Conservation (phyloP, 306 rosid species). For the Pyrus betulifolia region DNA sequence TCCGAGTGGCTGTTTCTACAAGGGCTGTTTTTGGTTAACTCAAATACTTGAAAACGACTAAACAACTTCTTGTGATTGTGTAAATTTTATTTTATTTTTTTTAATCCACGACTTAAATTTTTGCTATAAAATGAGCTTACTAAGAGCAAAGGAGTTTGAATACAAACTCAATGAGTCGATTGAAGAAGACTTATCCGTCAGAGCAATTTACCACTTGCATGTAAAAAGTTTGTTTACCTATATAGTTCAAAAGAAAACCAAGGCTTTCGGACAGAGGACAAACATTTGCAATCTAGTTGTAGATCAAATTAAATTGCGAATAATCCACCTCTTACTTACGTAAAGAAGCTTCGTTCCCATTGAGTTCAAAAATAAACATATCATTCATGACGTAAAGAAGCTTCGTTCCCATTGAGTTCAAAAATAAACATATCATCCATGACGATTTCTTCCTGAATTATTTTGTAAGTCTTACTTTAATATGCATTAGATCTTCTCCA, state of each 20-base stretch:
- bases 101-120: background rate
- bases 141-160: background rate
- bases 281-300: too few species aligned
- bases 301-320: too few species aligned
- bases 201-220: too few species aligned
- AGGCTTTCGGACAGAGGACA: too few species aligned
- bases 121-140: background rate
- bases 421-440: background rate
- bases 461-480: background rate
- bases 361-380: background rate
- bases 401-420: background rate
- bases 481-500: background rate
- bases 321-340: too few species aligned
- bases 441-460: background rate
- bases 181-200: too few species aligned
- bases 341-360: background rate
- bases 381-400: background rate
- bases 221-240: background rate
- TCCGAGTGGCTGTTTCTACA: background rate
- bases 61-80: background rate
- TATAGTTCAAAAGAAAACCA: background rate
- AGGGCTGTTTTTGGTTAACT: background rate
- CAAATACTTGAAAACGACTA: background rate
- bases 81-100: too few species aligned
- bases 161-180: background rate